These are phyloP conservation scores for Dovyalis caffra DNA, from an alignment of 345 rosid genomes.

Conservation along the genomic window DNA sequence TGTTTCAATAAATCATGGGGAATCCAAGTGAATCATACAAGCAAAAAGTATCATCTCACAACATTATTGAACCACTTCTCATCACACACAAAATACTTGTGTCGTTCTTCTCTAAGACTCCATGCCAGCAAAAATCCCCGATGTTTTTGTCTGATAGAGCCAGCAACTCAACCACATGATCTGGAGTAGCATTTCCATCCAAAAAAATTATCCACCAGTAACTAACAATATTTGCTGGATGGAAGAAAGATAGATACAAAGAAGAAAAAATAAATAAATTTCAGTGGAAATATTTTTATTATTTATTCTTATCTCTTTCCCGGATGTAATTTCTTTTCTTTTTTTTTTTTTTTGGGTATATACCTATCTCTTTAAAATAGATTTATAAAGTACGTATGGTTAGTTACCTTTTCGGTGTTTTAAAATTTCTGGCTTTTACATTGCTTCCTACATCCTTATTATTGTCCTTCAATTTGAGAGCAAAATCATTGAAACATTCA, in stretches of 20 bases:
- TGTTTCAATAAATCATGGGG: background rate
- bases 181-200: conserved; percentile 13
- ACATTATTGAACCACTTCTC: background rate
- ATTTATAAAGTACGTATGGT: too few species aligned
- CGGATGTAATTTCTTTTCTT: too few species aligned
- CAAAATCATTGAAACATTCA: conserved; percentile 51
- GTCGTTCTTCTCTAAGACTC: background rate
- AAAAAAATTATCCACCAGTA: too few species aligned
- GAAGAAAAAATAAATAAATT: too few species aligned
- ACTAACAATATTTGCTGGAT: too few species aligned
- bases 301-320: too few species aligned
- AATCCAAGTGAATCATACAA: background rate
- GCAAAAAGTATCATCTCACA: background rate
- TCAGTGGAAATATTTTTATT: too few species aligned
- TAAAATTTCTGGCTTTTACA: too few species aligned
- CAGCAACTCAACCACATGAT: conserved; percentile 27
- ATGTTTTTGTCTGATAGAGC: conserved; percentile 23
- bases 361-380: too few species aligned
- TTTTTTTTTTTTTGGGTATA: too few species aligned
- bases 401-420: too few species aligned
- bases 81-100: background rate
- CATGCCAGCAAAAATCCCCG: background rate
- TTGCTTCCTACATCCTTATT: background rate
- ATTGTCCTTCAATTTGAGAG: conserved; percentile 19
- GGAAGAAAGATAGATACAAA: too few species aligned